phyloP scores from a whole-genome alignment of 495 filamentous ascomycete species.

The Neurospora intermedia region DNA sequence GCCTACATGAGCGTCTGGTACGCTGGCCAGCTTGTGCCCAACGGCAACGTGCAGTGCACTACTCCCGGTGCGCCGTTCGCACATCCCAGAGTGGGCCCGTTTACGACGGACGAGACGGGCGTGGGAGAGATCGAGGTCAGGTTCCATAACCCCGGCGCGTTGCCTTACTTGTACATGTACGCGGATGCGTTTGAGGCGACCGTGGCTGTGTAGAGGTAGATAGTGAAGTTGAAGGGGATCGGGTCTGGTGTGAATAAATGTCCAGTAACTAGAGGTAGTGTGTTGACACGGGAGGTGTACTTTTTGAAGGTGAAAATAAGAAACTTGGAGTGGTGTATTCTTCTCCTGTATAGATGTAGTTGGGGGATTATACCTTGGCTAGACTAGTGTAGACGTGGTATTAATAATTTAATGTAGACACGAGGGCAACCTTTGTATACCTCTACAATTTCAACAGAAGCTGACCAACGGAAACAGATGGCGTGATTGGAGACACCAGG shows the following conservation, averaged over 20 bases:
- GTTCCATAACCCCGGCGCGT: constrained; percentile 4
- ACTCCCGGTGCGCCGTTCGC: background rate
- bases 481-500: no score
- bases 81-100: constrained; percentile 3
- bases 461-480: no score
- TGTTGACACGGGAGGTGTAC: background rate
- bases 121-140: constrained; percentile 10
- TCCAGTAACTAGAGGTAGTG: background rate
- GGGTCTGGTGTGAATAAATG: background rate
- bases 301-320: background rate
- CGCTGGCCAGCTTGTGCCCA: constrained; percentile 1
- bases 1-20: background rate
- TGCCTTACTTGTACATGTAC: constrained; percentile 11
- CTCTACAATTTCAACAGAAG: no score
- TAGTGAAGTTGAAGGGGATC: background rate
- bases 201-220: background rate
- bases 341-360: background rate
- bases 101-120: constrained; percentile 9
- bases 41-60: background rate
- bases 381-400: background rate
- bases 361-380: background rate
- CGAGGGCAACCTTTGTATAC: background rate
- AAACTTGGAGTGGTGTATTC: background rate
- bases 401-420: background rate
- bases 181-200: constrained; percentile 16